These are phyloP conservation scores for Dictyostelium firmibasis DNA, from an alignment of 78 protist species.

Conservation along the genomic window DNA sequence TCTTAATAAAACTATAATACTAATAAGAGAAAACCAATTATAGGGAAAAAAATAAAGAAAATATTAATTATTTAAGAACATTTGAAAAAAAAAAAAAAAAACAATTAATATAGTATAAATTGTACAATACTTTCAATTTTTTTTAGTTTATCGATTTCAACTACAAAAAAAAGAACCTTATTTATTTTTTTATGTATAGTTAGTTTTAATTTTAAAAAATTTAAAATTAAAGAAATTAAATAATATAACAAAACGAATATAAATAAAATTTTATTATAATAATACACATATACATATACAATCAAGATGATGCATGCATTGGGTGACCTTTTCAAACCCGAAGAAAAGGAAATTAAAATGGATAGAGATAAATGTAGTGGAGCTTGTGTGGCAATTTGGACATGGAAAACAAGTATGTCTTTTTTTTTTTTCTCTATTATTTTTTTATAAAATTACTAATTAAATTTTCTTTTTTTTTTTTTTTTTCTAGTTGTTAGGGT, in stretches of 20 bases:
- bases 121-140: background rate
- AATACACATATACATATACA: background rate
- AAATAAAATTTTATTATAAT: too few species aligned
- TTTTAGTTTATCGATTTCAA: background rate
- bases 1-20: background rate
- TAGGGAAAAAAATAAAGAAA: background rate
- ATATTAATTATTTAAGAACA: too few species aligned
- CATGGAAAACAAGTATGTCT: conserved; percentile 30
- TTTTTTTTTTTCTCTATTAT: background rate
- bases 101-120: background rate
- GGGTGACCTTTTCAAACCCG: conserved; percentile 44
- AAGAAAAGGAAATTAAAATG: conserved; percentile 38
- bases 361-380: conserved; percentile 32
- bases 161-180: background rate
- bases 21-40: background rate
- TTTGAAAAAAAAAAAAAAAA: too few species aligned
- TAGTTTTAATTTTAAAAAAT: background rate
- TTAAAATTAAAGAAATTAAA: background rate
- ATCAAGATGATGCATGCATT: conserved; percentile 64
- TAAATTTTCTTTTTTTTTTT: too few species aligned
- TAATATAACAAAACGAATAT: background rate
- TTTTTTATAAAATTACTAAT: too few species aligned
- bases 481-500: conserved; percentile 26
- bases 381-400: conserved; percentile 9
- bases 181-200: background rate